A percentile compares a stretch with the other conserved stretches of the same genome.
Evolutionary conservation across 1,139 yeast species (phyloP).

Genomic region (Trichomonascaceae sp.): DNA sequence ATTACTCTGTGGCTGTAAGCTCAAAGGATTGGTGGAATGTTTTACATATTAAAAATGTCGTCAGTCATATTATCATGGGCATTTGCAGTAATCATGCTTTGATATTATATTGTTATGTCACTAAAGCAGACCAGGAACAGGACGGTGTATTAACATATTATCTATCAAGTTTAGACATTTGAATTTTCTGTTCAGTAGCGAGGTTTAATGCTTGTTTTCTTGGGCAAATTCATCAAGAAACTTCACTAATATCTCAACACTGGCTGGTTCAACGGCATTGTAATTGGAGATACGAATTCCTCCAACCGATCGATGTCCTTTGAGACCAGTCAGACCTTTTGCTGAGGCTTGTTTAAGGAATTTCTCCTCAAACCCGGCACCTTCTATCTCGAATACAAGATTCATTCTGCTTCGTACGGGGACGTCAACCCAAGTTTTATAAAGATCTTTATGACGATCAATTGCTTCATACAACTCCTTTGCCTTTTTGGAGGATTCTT

Average conservation of each 20-base stretch:
- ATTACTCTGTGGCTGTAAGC: constrained; percentile 22
- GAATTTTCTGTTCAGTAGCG: not conserved
- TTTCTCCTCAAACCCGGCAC: constrained; percentile 53
- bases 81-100: constrained; percentile 28
- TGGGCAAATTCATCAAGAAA: constrained; percentile 62
- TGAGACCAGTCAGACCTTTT: constrained; percentile 61
- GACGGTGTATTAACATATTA: constrained; percentile 22
- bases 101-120: constrained; percentile 31
- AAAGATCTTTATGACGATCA: constrained; percentile 59
- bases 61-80: constrained; percentile 31
- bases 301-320: constrained; percentile 96
- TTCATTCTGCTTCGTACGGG: constrained; percentile 80
- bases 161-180: constrained; percentile 18
- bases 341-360: constrained; percentile 62
- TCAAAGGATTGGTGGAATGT: constrained; percentile 33
- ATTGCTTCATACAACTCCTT: constrained; percentile 54
- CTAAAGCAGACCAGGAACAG: constrained; percentile 23
- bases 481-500: constrained; percentile 57
- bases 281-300: constrained; percentile 90
- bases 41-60: constrained; percentile 26
- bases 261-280: constrained; percentile 69
- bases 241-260: constrained; percentile 54
- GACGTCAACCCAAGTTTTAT: constrained; percentile 58
- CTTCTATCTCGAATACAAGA: constrained; percentile 73
- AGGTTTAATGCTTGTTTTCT: constrained; percentile 12